A percentile compares a stretch with the other conserved stretches of the same genome.
Conservation (phyloP, 345 rosid genomes). For the Acer campestre region DNA sequence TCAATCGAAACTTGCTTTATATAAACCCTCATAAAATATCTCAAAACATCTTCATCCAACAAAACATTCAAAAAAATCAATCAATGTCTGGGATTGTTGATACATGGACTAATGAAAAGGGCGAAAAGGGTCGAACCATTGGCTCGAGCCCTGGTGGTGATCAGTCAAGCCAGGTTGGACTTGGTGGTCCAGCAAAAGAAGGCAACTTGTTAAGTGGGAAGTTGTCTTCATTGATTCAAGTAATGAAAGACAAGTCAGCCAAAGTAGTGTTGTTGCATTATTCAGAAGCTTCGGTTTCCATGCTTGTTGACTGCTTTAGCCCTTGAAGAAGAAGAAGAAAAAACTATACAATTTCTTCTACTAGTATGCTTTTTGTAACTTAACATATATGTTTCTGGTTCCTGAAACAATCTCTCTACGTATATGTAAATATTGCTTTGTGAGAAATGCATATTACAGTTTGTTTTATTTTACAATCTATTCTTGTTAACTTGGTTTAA, state of each 20-base stretch:
- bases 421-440: neutral
- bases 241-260: neutral
- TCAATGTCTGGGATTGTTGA: slow-evolving; percentile 52
- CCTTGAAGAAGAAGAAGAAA: slow-evolving; percentile 6
- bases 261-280: neutral
- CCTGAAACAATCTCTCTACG: neutral
- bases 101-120: slow-evolving; percentile 46
- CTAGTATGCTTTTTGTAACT: neutral
- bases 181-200: slow-evolving; percentile 6
- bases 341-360: neutral
- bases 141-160: slow-evolving; percentile 8
- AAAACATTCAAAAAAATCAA: neutral
- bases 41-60: neutral
- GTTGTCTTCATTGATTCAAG: slow-evolving; percentile 16
- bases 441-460: no score
- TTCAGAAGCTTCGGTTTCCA: slow-evolving; percentile 36
- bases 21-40: neutral
- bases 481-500: neutral
- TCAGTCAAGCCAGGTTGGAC: slow-evolving; percentile 14
- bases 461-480: no score
- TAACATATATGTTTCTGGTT: neutral
- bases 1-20: neutral
- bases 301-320: slow-evolving; percentile 32
- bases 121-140: slow-evolving; percentile 10
- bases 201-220: slow-evolving; percentile 6